Conservation (phyloP, 2,329 filamentous ascomycete genomes). For the Diaporthe sp. region DNA sequence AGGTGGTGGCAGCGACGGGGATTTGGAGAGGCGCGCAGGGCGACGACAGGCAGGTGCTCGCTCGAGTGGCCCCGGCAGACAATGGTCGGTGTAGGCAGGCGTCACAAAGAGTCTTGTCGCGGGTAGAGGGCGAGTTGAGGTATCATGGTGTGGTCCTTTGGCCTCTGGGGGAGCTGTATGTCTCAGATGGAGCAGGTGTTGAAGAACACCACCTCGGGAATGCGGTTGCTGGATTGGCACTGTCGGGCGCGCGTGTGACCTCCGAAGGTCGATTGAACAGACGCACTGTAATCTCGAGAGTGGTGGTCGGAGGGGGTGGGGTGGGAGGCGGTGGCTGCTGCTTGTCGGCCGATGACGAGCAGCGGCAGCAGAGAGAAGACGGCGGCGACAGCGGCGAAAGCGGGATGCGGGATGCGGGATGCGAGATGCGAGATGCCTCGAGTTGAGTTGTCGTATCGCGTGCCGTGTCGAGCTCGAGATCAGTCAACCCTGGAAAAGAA, state of each 20-base stretch:
- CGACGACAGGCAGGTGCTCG: not conserved
- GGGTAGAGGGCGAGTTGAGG: constrained; percentile 32
- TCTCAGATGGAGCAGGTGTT: constrained; percentile 42
- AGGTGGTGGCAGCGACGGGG: constrained; percentile 23
- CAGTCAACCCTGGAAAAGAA: constrained; percentile 1
- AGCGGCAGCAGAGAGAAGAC: constrained; percentile 10
- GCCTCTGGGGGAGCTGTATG: constrained; percentile 39
- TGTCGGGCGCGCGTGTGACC: constrained; percentile 20
- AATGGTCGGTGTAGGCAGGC: constrained; percentile 15
- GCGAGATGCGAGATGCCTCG: not conserved
- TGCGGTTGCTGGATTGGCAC: constrained; percentile 33
- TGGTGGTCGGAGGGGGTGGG: not conserved
- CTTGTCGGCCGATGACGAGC: constrained; percentile 15
- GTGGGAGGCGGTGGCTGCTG: constrained; percentile 9
- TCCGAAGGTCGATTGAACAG: constrained; percentile 32
- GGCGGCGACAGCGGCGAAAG: not conserved
- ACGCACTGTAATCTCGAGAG: constrained; percentile 28
- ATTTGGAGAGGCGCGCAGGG: constrained; percentile 1
- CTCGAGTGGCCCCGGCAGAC: constrained; percentile 19
- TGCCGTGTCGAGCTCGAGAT: constrained; percentile 23
- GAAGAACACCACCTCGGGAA: constrained; percentile 30
- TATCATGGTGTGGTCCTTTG: constrained; percentile 35
- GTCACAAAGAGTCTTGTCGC: constrained; percentile 31
- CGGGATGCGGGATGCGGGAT: not conserved
- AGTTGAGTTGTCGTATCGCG: constrained; percentile 12